phyloP scores from a whole-genome alignment of 768 basidiomycete genomes.

The Lentinula edodes region DNA sequence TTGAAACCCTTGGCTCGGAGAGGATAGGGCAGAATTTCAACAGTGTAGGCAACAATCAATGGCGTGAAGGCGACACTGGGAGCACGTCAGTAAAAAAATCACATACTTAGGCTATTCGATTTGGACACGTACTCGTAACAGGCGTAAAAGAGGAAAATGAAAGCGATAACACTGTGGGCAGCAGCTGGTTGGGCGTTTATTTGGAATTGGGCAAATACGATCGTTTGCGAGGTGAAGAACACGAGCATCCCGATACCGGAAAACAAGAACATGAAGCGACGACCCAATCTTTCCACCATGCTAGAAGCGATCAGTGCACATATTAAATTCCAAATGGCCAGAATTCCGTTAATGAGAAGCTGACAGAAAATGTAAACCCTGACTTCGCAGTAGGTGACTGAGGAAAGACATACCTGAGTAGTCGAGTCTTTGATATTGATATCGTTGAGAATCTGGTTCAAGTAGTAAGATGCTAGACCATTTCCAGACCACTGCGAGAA shows the following conservation, averaged over 20 bases:
- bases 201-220: slow-evolving; percentile 54
- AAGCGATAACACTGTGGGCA: slow-evolving; percentile 70
- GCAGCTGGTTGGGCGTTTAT: slow-evolving; percentile 33
- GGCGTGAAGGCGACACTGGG: slow-evolving; percentile 73
- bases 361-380: slow-evolving; percentile 16
- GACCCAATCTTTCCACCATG: slow-evolving; percentile 61
- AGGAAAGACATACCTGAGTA: slow-evolving; percentile 28
- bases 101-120: neutral
- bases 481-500: slow-evolving; percentile 88
- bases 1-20: slow-evolving; percentile 86
- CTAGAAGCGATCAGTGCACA: slow-evolving; percentile 56
- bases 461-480: slow-evolving; percentile 80
- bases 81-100: neutral
- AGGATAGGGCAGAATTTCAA: slow-evolving; percentile 81
- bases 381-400: neutral
- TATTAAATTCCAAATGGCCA: slow-evolving; percentile 76
- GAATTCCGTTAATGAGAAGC: slow-evolving; percentile 81
- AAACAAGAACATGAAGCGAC: slow-evolving; percentile 64
- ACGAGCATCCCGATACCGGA: slow-evolving; percentile 55
- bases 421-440: slow-evolving; percentile 60
- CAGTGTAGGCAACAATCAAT: slow-evolving; percentile 80
- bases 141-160: slow-evolving; percentile 81
- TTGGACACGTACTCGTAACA: slow-evolving; percentile 57
- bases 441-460: slow-evolving; percentile 63
- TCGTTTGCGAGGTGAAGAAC: slow-evolving; percentile 65